phyloP scores from a whole-genome alignment of 2,329 filamentous ascomycete genomes.

The Thelonectria discophora region DNA sequence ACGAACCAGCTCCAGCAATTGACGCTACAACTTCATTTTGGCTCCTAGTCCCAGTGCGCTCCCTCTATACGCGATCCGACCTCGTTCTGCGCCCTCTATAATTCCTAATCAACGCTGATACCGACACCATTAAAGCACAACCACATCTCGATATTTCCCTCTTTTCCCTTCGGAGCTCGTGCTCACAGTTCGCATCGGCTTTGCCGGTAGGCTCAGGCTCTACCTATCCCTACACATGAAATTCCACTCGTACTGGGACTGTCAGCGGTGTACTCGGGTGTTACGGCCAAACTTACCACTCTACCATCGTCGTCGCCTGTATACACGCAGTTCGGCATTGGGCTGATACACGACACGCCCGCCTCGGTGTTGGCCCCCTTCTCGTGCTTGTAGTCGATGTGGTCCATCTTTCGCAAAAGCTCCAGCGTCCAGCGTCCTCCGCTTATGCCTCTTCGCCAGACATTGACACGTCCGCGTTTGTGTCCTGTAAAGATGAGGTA shows the following conservation, averaged over 20 bases:
- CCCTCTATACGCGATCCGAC: neutral
- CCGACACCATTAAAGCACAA: conserved; percentile 28
- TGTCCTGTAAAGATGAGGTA: conserved; percentile 92
- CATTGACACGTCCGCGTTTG: conserved; percentile 81
- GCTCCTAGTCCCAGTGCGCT: neutral
- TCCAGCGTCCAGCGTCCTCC: conserved; percentile 77
- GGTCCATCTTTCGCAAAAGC: conserved; percentile 82
- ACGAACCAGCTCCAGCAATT: conserved; percentile 39
- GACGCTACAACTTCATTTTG: conserved; percentile 41
- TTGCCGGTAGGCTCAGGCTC: conserved; percentile 45
- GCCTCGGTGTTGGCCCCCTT: conserved; percentile 67
- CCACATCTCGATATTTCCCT: neutral
- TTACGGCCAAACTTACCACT: conserved; percentile 67
- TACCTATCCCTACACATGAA: conserved; percentile 66
- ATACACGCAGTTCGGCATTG: conserved; percentile 85
- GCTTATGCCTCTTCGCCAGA: conserved; percentile 68
- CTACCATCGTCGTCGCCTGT: conserved; percentile 93
- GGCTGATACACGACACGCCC: conserved; percentile 85
- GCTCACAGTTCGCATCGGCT: conserved; percentile 32
- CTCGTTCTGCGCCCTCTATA: conserved; percentile 33
- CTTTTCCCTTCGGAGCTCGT: conserved; percentile 22
- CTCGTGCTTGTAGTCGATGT: conserved; percentile 73
- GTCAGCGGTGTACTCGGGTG: conserved; percentile 20
- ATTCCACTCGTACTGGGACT: conserved; percentile 68
- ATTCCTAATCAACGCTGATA: conserved; percentile 25